Conservation (phyloP, 2,329 filamentous ascomycete species). For the Alternaria infectoria region DNA sequence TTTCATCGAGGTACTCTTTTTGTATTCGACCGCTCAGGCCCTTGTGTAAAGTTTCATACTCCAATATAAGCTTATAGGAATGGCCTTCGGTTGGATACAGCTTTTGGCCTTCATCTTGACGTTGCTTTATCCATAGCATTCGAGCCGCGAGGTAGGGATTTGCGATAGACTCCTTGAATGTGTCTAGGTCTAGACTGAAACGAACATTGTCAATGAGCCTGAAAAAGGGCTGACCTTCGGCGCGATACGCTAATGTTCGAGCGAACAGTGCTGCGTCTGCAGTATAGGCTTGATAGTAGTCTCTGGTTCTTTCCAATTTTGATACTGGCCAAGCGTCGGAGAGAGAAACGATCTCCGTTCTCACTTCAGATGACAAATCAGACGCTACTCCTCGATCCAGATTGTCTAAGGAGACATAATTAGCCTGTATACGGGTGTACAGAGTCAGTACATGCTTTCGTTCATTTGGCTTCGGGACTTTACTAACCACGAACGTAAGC, state of each 20-base stretch:
- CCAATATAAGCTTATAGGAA: not conserved
- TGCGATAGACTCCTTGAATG: not conserved
- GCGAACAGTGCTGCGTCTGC: not conserved
- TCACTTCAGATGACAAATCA: not conserved
- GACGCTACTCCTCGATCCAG: not conserved
- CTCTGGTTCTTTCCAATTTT: not conserved
- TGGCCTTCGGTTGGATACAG: not conserved
- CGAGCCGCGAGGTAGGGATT: not conserved
- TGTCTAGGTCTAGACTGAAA: not conserved
- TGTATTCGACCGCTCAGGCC: not conserved
- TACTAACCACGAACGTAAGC: not conserved
- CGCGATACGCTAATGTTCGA: not conserved
- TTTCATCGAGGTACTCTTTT: not conserved
- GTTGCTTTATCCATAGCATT: not conserved
- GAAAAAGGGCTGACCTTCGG: not conserved
- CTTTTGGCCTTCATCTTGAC: not conserved
- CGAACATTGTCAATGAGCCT: not conserved
- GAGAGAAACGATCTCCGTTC: not conserved
- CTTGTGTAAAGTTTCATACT: not conserved
- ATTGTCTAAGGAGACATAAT: not conserved
- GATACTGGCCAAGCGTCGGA: not conserved
- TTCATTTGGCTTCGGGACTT: not conserved
- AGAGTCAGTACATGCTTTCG: not conserved
- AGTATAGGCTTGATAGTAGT: not conserved
- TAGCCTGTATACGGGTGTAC: not conserved